Conservation (phyloP, 495 filamentous ascomycete species). For the Hypoxylon subgilvum region DNA sequence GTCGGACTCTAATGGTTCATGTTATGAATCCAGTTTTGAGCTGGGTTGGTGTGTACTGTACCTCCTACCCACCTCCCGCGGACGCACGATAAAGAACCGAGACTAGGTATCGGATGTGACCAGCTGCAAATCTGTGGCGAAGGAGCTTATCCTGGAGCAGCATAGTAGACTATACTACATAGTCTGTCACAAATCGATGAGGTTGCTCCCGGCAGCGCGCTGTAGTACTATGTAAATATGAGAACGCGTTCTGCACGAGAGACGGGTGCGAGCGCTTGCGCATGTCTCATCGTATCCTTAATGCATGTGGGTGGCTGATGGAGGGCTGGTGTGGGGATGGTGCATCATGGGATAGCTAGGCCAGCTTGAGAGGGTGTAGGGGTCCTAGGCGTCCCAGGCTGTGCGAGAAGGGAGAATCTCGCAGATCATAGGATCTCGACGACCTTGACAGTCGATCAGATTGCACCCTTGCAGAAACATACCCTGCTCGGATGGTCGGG, state of each 20-base stretch:
- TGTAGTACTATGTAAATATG: slow-evolving; percentile 16
- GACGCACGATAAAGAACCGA: slow-evolving; percentile 20
- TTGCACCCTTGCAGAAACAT: slow-evolving; percentile 29
- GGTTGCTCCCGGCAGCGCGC: slow-evolving; percentile 4
- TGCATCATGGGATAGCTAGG: slow-evolving; percentile 34
- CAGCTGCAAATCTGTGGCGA: slow-evolving; percentile 14
- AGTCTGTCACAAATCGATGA: too few relatives aligned
- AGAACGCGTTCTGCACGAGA: slow-evolving; percentile 33
- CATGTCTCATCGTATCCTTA: slow-evolving; percentile 38
- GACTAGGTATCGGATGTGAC: slow-evolving; percentile 28
- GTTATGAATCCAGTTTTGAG: slow-evolving; percentile 1
- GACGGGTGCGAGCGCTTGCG: slow-evolving; percentile 36
- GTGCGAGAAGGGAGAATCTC: slow-evolving; percentile 31
- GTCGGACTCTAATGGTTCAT: slow-evolving; percentile 3
- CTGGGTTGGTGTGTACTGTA: slow-evolving; percentile 21
- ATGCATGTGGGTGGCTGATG: slow-evolving; percentile 38
- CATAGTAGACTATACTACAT: neutral
- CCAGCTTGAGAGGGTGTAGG: slow-evolving; percentile 33
- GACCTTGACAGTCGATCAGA: slow-evolving; percentile 36
- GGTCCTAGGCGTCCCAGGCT: slow-evolving; percentile 24
- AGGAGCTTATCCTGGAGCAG: slow-evolving; percentile 1
- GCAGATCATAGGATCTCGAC: slow-evolving; percentile 41
- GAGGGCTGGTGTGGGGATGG: slow-evolving; percentile 37
- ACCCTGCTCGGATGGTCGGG: slow-evolving; percentile 39
- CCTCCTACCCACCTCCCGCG: slow-evolving; percentile 3